Base-by-base conservation (phyloP, 1,284 basidiomycete species). In the Cryptococcus sp. region DNA sequence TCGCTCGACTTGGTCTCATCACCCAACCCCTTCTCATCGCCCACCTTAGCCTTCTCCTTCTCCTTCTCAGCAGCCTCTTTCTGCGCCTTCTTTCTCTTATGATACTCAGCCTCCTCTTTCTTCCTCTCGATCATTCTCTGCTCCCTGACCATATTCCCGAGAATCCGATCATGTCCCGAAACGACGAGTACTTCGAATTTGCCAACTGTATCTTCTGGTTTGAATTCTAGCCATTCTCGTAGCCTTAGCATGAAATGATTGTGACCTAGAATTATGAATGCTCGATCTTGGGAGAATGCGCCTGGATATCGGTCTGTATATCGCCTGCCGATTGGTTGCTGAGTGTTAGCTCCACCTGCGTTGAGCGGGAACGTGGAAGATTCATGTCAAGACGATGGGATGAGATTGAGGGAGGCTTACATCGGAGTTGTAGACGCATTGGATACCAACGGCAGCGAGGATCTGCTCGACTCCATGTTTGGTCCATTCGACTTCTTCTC, bases 201-300 rank as follows among this genome's bases (percentile, higher is more conserved):
- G 41, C 58, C 48, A 14, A 57, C 63, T 3, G 49, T 31, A 14
- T 58, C 52, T 41, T 63, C 61, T 10, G 62, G 53, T 41, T 66
- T 66, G 54, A 59, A 66, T 21, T 58, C 40, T 23, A 69, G 54
- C 19, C 49, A 28, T 10, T 55, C 41, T 21, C 61, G 55, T 16
- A 52, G 49, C n/a, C 67, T 52, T 37, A 91, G 80, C 78, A 91
- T 85, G 54, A 80, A 83, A 85, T 76, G 88, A 78, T 86, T 86
- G 87, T 31, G 90, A 63, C 24, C 85, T 77, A 58, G 87, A 61
- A 58, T 80, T 77, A 69, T 50, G 49, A 57, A 66, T 2, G 13
- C 55, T 49, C 2, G 50, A 22, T 39, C 36, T 39, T 39, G 36
- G 36, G 16, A 4, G 14, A 39, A 16, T 39, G 36, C 16, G 24